These are phyloP conservation scores for Hygrophila difformis DNA, from an alignment of 257 asterid genomes.

Conservation along the genomic window DNA sequence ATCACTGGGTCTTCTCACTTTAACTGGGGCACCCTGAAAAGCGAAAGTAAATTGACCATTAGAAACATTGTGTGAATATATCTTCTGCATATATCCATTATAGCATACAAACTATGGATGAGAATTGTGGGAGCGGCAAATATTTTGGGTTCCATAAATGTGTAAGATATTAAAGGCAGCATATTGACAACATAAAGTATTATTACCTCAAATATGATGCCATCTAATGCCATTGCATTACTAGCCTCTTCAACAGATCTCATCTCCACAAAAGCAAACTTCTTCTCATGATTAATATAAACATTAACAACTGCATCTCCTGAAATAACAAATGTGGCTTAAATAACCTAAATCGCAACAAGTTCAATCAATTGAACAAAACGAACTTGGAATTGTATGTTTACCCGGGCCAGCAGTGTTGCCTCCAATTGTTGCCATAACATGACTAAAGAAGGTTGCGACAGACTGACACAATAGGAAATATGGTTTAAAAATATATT, in stretches of 20 bases:
- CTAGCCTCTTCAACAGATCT: slow-evolving; percentile 99
- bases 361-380: slow-evolving; percentile 5
- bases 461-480: slow-evolving; percentile 90
- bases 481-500: no score
- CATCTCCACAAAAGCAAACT: slow-evolving; percentile 97
- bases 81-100: background rate
- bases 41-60: background rate
- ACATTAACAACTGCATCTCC: slow-evolving; percentile 99
- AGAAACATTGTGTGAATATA: background rate
- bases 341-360: background rate
- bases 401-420: slow-evolving; percentile 98
- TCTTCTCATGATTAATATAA: slow-evolving; percentile 88
- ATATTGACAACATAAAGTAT: no score
- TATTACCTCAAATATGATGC: slow-evolving; percentile 98
- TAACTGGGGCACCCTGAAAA: slow-evolving; percentile 92
- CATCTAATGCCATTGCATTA: slow-evolving; percentile 98
- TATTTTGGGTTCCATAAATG: no score
- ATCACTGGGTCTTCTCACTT: slow-evolving; percentile 97
- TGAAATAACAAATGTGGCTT: slow-evolving; percentile 22
- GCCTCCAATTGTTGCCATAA: slow-evolving; percentile 95
- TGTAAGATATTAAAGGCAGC: no score
- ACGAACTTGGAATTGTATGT: background rate
- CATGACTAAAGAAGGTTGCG: slow-evolving; percentile 90
- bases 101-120: background rate
- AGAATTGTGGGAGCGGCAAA: background rate